phyloP scores from a whole-genome alignment of 208 protist genomes.

The Wallacemonas collosoma region DNA sequence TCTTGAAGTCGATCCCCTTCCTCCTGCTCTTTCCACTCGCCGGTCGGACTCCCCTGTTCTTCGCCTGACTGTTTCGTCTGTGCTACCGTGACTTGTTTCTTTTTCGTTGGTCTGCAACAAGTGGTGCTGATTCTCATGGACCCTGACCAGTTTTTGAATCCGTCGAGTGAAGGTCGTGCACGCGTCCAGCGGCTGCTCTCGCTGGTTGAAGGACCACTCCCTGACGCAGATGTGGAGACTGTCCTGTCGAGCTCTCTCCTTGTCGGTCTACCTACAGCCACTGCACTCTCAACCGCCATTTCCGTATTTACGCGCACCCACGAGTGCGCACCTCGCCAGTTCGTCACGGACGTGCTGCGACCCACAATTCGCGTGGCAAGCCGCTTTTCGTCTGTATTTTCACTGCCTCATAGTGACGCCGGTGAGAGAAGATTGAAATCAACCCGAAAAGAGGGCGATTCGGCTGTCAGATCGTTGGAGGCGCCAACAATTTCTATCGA shows the following conservation, averaged over 20 bases:
- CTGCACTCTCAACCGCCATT: slow-evolving; percentile 14
- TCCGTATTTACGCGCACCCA: slow-evolving; percentile 16
- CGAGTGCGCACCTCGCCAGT: slow-evolving; percentile 3
- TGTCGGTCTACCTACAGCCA: slow-evolving; percentile 14
- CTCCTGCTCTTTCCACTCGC: no score
- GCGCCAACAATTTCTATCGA: slow-evolving; percentile 3
- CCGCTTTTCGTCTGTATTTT: slow-evolving; percentile 14
- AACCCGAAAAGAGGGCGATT: background rate
- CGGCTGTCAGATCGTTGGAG: background rate
- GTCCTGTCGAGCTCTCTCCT: slow-evolving; percentile 7
- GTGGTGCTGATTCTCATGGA: background rate
- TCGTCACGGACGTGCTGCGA: slow-evolving; percentile 20
- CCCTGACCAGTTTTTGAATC: background rate
- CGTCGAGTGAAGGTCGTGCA: background rate
- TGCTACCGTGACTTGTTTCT: no score
- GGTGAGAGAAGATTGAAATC: background rate
- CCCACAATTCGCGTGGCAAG: slow-evolving; percentile 15
- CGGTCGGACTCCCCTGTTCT: no score
- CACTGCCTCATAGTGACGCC: no score
- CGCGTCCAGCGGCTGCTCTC: slow-evolving; percentile 6
- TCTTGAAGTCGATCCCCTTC: no score
- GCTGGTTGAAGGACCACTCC: background rate
- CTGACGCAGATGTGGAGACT: slow-evolving; percentile 5
- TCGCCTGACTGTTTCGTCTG: no score
- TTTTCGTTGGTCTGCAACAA: no score